phyloP scores from a whole-genome alignment of 169 alveolate species.

The Amoebophrya sp. region DNA sequence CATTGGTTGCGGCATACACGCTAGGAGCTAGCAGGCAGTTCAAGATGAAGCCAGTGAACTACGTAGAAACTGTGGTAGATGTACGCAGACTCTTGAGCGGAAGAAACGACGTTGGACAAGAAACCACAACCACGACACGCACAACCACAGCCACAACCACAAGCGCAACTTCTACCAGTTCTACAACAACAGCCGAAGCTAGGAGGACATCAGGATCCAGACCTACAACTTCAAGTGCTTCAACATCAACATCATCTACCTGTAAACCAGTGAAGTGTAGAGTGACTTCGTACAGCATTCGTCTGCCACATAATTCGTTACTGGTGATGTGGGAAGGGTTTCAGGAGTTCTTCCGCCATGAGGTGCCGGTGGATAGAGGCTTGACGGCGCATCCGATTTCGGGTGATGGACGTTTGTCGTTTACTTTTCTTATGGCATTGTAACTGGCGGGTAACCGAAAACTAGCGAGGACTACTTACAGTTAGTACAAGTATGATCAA shows the following conservation, averaged over 20 bases:
- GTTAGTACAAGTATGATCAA: too few relatives aligned
- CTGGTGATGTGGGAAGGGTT: conserved; percentile 12
- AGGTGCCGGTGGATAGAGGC: neutral
- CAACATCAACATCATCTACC: neutral
- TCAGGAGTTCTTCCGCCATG: conserved; percentile 6
- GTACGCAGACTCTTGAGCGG: neutral
- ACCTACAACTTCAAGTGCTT: neutral
- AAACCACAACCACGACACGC: neutral
- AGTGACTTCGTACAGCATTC: neutral
- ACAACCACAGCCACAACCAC: neutral
- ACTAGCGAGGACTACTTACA: too few relatives aligned
- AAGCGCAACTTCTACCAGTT: neutral
- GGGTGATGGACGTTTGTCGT: neutral
- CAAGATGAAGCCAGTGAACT: neutral
- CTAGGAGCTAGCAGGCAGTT: neutral
- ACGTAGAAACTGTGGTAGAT: neutral
- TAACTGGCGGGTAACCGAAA: too few relatives aligned
- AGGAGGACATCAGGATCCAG: too few relatives aligned
- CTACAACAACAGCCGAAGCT: neutral
- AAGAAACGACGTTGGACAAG: neutral
- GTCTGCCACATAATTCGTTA: neutral
- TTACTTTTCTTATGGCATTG: too few relatives aligned
- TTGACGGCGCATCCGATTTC: neutral
- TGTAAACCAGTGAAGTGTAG: neutral
- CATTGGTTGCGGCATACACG: neutral